phyloP scores from a whole-genome alignment of 306 rosid genomes.

The Ceratonia siliqua region DNA sequence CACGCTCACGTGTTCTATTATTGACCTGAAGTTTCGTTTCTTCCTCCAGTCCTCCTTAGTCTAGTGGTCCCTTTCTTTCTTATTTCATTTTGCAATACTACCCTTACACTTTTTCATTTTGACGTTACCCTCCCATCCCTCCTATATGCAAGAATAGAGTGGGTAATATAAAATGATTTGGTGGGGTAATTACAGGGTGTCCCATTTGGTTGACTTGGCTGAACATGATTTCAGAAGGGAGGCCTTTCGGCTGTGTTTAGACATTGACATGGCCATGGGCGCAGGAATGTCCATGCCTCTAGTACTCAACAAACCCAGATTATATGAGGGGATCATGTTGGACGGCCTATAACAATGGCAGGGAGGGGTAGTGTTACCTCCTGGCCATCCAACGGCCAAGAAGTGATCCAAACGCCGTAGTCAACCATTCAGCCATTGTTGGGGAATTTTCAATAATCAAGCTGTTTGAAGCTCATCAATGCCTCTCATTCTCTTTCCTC shows the following conservation, averaged over 20 bases:
- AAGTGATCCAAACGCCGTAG: too few species aligned
- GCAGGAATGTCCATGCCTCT: constrained; percentile 25
- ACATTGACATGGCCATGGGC: constrained; percentile 15
- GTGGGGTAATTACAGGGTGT: constrained; percentile 43
- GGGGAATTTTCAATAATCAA: neutral
- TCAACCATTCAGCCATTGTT: too few species aligned
- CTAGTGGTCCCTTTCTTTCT: constrained; percentile 18
- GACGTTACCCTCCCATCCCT: neutral
- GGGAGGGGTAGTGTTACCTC: too few species aligned
- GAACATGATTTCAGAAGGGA: neutral
- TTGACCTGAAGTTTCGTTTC: constrained; percentile 23
- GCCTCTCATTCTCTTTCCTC: constrained; percentile 1
- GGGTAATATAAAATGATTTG: neutral
- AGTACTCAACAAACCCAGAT: too few species aligned
- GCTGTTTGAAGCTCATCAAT: too few species aligned
- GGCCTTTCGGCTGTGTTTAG: neutral
- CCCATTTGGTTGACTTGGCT: constrained; percentile 27
- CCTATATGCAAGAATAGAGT: neutral
- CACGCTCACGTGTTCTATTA: constrained; percentile 51
- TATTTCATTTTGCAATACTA: neutral
- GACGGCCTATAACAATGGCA: too few species aligned
- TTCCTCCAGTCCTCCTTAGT: neutral
- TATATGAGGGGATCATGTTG: too few species aligned
- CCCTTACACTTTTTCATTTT: neutral
- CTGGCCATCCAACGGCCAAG: too few species aligned